Percentiles rank a stretch among this genome's conserved stretches.
phyloP scores from a whole-genome alignment of 805 yeast species.

The Pichia eremophila region DNA sequence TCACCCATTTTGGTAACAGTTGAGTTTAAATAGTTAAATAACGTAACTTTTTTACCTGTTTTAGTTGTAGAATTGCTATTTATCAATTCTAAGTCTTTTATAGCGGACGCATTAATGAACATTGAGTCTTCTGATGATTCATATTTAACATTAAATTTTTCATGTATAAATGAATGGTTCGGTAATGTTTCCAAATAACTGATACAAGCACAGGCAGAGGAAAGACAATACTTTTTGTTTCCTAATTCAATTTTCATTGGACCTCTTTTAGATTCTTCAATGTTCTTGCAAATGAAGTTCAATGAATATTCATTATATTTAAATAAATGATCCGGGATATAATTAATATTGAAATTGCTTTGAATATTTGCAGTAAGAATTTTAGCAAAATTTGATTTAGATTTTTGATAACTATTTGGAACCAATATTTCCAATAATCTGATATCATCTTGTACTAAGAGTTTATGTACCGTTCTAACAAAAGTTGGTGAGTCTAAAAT shows the following conservation, averaged over 20 bases:
- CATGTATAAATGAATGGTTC: slow-evolving; percentile 15
- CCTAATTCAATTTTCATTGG: slow-evolving; percentile 20
- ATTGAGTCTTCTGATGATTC: slow-evolving; percentile 32
- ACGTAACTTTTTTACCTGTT: slow-evolving; percentile 19
- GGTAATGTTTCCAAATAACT: slow-evolving; percentile 14
- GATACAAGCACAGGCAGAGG: slow-evolving; percentile 28
- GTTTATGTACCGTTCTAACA: slow-evolving; percentile 34
- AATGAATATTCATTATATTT: slow-evolving; percentile 6
- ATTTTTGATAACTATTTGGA: slow-evolving; percentile 20
- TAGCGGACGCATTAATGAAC: slow-evolving; percentile 33
- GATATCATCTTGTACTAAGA: slow-evolving; percentile 19
- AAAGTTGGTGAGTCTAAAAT: slow-evolving; percentile 37
- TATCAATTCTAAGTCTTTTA: slow-evolving; percentile 30
- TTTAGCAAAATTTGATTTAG: slow-evolving; percentile 25
- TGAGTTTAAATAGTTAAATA: slow-evolving; percentile 29
- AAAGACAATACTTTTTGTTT: slow-evolving; percentile 22
- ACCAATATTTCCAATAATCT: slow-evolving; percentile 29
- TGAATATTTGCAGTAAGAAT: slow-evolving; percentile 24
- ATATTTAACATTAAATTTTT: slow-evolving; percentile 28
- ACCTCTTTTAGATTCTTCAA: slow-evolving; percentile 13
- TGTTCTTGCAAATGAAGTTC: slow-evolving; percentile 3
- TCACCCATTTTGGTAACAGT: slow-evolving; percentile 40
- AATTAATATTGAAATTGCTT: slow-evolving; percentile 15
- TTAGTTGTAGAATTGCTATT: slow-evolving; percentile 23
- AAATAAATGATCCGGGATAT: slow-evolving; percentile 20